Conservation (phyloP, 2,329 filamentous ascomycete genomes). For the Tricladium varicosporioides region DNA sequence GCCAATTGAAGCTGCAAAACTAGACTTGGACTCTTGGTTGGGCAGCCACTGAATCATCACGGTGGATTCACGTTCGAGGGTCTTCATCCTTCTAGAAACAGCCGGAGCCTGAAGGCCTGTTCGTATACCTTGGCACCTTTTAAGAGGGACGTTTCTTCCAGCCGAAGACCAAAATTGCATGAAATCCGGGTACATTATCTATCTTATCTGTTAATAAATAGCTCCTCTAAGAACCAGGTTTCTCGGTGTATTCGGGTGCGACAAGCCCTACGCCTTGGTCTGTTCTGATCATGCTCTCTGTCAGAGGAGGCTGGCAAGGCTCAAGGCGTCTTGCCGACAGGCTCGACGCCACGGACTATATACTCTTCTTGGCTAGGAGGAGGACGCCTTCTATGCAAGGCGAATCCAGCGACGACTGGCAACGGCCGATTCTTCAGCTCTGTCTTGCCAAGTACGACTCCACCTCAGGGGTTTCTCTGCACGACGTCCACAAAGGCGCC, state of each 20-base stretch:
- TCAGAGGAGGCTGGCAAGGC: background rate
- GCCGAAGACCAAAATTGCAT: background rate
- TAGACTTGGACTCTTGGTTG: background rate
- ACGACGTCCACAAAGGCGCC: background rate
- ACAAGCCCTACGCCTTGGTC: background rate
- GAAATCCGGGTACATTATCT: background rate
- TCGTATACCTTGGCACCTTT: background rate
- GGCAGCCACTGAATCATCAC: background rate
- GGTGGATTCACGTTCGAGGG: background rate
- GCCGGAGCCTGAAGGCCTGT: background rate
- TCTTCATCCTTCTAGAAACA: background rate
- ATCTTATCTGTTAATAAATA: background rate
- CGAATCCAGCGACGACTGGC: background rate
- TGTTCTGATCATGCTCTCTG: background rate
- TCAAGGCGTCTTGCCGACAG: background rate
- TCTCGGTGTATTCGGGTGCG: background rate
- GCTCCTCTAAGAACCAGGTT: background rate
- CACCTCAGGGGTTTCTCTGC: background rate
- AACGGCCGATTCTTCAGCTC: background rate
- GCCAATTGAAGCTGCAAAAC: background rate
- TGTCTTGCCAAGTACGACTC: background rate
- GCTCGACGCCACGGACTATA: background rate
- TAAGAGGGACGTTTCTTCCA: background rate
- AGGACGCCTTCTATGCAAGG: background rate
- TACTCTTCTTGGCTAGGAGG: background rate